Evolutionary conservation across 106 monocot species (phyloP).

Genomic region (Dendrobium chrysotoxum): DNA sequence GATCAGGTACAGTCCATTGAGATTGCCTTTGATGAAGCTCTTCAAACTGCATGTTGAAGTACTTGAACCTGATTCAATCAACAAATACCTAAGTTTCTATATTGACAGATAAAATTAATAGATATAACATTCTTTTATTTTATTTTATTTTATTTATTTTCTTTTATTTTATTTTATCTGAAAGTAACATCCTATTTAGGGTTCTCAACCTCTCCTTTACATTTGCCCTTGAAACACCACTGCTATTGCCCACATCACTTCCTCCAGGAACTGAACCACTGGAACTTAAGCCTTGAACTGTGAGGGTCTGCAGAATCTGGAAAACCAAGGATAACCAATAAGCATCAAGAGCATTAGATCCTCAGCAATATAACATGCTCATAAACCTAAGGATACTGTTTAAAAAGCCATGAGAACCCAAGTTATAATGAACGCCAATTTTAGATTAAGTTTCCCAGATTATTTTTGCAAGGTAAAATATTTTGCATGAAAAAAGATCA

Average conservation of each 20-base stretch:
- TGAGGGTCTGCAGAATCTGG: slow-evolving; percentile 44
- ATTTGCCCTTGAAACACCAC: slow-evolving; percentile 41
- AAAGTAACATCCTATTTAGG: not conserved
- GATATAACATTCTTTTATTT: no score
- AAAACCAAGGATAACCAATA: not conserved
- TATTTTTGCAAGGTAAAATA: not conserved
- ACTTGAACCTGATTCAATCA: slow-evolving; percentile 35
- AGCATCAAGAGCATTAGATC: not conserved
- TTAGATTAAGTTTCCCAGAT: not conserved
- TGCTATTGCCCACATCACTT: slow-evolving; percentile 33
- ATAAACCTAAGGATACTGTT: not conserved
- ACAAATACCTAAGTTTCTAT: not conserved
- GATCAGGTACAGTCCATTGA: slow-evolving; percentile 49
- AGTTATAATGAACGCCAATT: not conserved
- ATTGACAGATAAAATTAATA: not conserved
- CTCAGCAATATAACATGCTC: not conserved
- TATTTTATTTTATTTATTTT: no score
- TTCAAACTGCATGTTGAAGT: slow-evolving; percentile 43
- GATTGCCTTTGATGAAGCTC: slow-evolving; percentile 49
- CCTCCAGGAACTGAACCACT: slow-evolving; percentile 15
- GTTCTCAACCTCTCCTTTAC: slow-evolving; percentile 36
- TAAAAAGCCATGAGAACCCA: not conserved
- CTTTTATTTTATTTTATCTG: no score
- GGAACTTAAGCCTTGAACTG: slow-evolving; percentile 18
- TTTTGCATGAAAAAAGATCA: no score